Base-by-base conservation (phyloP, 345 rosid genomes). In the Diplotaxis tenuifolia region DNA sequence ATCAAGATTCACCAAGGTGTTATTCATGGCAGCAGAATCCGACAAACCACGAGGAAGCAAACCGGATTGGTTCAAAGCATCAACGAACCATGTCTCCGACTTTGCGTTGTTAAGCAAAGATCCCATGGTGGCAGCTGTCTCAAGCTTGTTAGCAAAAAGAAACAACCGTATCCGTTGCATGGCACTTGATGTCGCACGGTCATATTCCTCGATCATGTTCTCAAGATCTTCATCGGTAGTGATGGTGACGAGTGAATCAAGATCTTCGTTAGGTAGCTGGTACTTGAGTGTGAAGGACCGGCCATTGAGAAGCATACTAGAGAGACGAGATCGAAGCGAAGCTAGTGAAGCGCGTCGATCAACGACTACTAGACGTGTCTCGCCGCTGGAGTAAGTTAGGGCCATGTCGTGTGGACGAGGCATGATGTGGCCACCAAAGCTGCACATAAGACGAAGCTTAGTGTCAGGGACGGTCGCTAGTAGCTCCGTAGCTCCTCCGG, bases 391-490 rank as follows among this genome's bases (percentile, higher is more conserved):
- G 29, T 93, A 93, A 75, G 87, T 82, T 64, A 93, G 84, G 12
- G 90, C 75, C 68, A 86, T 91, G 82, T 93, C 89, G 62, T 91
- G 96, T 2, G 97, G 96, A 12, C 98, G 94, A 71, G 97, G 97
- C 79, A 93, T 83, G 67, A 93, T 93, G 72, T 86, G 97, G 19
- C 97, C 98, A 5, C 90, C 91, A 34, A 78, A 89, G 80, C 96
- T 89, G 76, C 97, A 91, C 96, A 93, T 91, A 0, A 93, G 80
- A n/a, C 94, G 89, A 67, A 89, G 94, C 76, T 83, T 90, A 36
- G 85, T 76, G 6, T 84, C 86, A 1, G 89, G 96, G 49, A 90
- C 73, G 0, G 83, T 75, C 8, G 87, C 83, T 9, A 88, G 86
- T 11, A 75, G 75, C n/a, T 87, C 88, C 2, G 70, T 75, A 49